phyloP scores from a whole-genome alignment of 495 filamentous ascomycete species.

The Daldinia concentrica region DNA sequence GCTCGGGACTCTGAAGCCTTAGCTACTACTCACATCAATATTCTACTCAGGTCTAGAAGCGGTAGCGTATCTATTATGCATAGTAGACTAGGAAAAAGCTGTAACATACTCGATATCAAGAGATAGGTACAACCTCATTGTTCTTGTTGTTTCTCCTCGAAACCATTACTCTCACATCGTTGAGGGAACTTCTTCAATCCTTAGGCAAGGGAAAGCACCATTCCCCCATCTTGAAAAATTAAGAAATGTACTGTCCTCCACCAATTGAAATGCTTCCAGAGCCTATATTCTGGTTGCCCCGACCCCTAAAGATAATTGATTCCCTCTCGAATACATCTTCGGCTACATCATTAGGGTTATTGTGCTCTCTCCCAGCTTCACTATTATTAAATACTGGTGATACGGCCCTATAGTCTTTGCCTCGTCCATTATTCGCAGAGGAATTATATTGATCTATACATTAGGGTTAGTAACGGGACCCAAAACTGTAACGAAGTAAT shows the following conservation, averaged over 20 bases:
- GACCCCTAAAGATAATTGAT: not conserved
- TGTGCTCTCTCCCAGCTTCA: not conserved
- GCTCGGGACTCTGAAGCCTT: no score
- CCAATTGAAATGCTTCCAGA: not conserved
- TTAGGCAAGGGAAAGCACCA: no score
- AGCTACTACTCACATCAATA: no score
- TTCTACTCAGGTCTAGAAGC: no score
- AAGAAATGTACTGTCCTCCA: not conserved
- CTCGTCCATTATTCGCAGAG: no score
- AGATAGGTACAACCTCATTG: no score
- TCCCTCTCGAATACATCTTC: not conserved
- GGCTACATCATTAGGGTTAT: not conserved
- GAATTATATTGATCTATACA: not conserved
- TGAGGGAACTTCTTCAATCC: no score
- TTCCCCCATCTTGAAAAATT: not conserved
- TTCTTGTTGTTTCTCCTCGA: no score
- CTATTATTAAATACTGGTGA: not conserved
- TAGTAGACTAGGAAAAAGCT: no score
- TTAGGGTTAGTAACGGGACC: not conserved
- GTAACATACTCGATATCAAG: no score
- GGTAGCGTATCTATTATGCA: no score
- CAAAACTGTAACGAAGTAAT: not conserved
- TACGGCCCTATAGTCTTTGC: not conserved
- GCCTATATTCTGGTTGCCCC: not conserved
- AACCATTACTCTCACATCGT: no score